Evolutionary conservation across 345 rosid genomes (phyloP), one percentile per base, ranked within the genome.

Genomic region (Draba incana): DNA sequence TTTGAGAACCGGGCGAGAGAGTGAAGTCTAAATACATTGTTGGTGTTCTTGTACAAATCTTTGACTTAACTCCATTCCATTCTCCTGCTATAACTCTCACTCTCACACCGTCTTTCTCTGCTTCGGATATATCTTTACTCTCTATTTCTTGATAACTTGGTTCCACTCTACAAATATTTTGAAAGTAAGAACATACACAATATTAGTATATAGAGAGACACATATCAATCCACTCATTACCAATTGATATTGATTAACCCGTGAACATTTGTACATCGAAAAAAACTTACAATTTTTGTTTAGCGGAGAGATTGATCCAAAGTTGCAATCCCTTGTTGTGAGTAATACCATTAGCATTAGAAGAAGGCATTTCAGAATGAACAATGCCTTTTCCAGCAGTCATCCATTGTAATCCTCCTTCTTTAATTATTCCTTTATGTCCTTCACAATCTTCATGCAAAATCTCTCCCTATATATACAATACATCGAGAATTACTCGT

Each of bases 351-450:
- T 41, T 57, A 54, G 53, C 71, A 52, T 57, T 57, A 24, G 77
- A 65, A 28, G 86, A 89, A 55, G 98, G 98, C 98, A 92, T 92
- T 67, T 92, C 98, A 2, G 98, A 92, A 53, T 92, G 98, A 67
- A 92, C 90, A 37, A 92, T 86, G 71, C 98, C 93, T 77, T 88
- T 88, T n/a, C 98, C 96, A 1, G 98, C 96, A 0, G 98, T 92
- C 98, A 90, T 92, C 98, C 97, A 92, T 66, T 92, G 97, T 52
- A 92, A 31, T 63, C 88, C 97, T n/a, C 98, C 97, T 3, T 86
- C 55, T 68, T 77, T 85, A 55, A 90, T 90, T 0, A 83, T 85
- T 71, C 98, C 97, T 66, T 85, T 85, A 58, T 90, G 96, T 63
- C 96, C 98, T 68, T 85, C 96, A 60, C 92, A 92, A 62, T 90